Evolutionary conservation across 2,329 filamentous ascomycete genomes (phyloP), one percentile per base, ranked within the genome.

Genomic region (Fusarium pseudonygamai): DNA sequence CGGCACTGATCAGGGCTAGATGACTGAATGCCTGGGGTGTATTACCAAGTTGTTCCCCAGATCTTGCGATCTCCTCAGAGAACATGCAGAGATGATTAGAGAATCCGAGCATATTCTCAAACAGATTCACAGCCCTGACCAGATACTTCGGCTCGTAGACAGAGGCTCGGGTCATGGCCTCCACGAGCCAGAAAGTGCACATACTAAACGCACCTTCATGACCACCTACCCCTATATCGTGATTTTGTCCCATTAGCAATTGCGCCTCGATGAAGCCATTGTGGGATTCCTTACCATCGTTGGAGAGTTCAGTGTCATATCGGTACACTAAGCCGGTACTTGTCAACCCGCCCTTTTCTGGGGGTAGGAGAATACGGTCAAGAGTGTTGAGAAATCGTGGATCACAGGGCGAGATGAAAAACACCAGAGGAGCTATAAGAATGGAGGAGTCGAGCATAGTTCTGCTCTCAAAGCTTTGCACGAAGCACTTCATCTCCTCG

Each of bases 161-260:
- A 74, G 87, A 84, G 73, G 92, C 92, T 37, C 93, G 87, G 36
- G 92, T 93, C 82, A 95, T 87, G 30, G 93, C 92, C 81, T 95
- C 93, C 18, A 95, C 92, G 1, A 94, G 88, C 93, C 93, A 95
- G 80, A 95, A 95, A 1, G 92, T 95, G 78, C 92, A 94, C 92
- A 95, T 94, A 77, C 88, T 91, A 79, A 95, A 95, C 26, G 92
- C 92, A 28, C 93, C 93, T 81, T 95, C 93, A 58, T 88, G 86
- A 24, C 93, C 93, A 42, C 92, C 92, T 14, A 95, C 91, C 36
- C 92, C 91, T 92, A 73, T 46, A 64, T 30, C 32, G 52, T 22
- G 16, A 46, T 47, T 49, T 37, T 37, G 10, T 18, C 28, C 24
- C 20, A 46, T 76, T 45, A 77, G 63, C 36, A 28, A 43, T 26